phyloP scores from a whole-genome alignment of 2,329 filamentous ascomycete species.

The Botrytis squamosa region DNA sequence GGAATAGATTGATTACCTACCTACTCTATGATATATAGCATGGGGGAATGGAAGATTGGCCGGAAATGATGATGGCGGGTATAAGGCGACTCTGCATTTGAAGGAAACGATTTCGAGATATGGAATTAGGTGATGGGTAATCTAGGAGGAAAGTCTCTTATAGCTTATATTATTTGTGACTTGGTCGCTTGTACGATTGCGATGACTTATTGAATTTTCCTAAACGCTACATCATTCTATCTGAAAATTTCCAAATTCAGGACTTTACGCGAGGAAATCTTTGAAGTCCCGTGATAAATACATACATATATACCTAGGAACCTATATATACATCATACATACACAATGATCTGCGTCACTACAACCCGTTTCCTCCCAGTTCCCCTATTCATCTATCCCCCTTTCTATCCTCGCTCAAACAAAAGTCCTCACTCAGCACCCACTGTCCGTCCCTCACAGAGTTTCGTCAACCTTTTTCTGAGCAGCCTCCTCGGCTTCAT shows the following conservation, averaged over 20 bases:
- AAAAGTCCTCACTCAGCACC: not conserved
- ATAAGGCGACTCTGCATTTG: not conserved
- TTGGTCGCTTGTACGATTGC: not conserved
- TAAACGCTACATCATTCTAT: not conserved
- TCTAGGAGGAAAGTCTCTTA: not conserved
- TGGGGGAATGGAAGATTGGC: not conserved
- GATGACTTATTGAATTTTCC: not conserved
- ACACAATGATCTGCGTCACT: not conserved
- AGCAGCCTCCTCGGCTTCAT: conserved; percentile 8
- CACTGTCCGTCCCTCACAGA: not conserved
- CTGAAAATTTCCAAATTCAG: not conserved
- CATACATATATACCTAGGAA: not conserved
- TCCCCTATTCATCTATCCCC: not conserved
- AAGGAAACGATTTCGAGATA: not conserved
- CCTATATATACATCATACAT: not conserved
- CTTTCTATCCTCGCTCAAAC: not conserved
- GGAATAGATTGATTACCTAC: too few relatives aligned
- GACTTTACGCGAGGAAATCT: not conserved
- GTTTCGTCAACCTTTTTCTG: not conserved
- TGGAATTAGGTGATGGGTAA: not conserved
- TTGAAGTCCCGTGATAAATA: not conserved
- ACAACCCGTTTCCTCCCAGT: not conserved
- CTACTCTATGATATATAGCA: too few relatives aligned
- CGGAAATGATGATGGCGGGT: not conserved
- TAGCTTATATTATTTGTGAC: not conserved